Conservation (phyloP, 1,139 yeast species). For the Debaryomyces coudertii region DNA sequence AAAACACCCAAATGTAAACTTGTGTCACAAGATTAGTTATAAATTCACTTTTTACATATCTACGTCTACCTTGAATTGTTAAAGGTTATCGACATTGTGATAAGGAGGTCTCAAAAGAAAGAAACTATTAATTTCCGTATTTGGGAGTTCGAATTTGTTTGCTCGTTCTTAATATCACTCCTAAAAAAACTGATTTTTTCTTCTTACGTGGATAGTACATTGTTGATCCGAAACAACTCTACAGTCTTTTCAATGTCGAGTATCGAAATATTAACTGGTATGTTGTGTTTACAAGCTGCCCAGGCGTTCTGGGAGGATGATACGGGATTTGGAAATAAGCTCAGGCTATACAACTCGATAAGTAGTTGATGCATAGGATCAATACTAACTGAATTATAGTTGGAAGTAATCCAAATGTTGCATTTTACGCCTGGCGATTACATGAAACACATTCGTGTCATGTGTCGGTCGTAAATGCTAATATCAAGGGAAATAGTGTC, state of each 20-base stretch:
- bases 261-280: conserved; percentile 33
- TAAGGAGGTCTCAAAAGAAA: neutral
- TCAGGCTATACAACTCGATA: neutral
- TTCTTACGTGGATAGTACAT: conserved; percentile 2
- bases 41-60: neutral
- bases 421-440: conserved; percentile 55
- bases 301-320: neutral
- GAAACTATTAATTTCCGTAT: conserved; percentile 7
- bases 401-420: conserved; percentile 52
- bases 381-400: conserved; percentile 29
- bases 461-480: conserved; percentile 37
- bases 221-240: conserved; percentile 6
- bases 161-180: conserved; percentile 7
- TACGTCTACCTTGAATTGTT: neutral
- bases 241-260: conserved; percentile 20
- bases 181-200: conserved; percentile 5
- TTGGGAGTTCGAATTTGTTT: conserved; percentile 9
- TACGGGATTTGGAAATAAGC: neutral
- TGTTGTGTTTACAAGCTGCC: conserved; percentile 16
- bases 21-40: neutral
- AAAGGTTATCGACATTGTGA: neutral
- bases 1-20: neutral
- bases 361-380: neutral
- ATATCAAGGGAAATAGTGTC: conserved; percentile 13
- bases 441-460: conserved; percentile 41